Conservation (phyloP, 805 yeast species). For the Metschnikowia kofuensis region DNA sequence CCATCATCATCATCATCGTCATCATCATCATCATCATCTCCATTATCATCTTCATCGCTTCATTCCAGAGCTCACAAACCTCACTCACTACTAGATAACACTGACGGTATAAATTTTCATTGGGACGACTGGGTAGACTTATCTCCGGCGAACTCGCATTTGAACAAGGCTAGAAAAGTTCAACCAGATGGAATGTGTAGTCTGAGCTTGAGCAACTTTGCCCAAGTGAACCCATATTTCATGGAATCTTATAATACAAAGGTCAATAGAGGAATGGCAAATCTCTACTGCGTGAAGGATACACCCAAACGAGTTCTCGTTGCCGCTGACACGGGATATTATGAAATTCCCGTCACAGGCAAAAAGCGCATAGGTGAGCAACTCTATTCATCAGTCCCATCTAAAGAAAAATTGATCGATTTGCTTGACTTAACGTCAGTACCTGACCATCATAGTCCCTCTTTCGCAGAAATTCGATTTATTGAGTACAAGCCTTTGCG, state of each 20-base stretch:
- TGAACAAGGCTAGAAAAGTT: conserved; percentile 17
- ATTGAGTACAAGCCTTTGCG: conserved; percentile 8
- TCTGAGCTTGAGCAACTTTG: conserved; percentile 18
- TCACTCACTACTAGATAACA: conserved; percentile 5
- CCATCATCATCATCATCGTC: no score
- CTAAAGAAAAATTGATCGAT: conserved; percentile 7
- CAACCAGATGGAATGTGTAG: conserved; percentile 26
- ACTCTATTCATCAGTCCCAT: not conserved
- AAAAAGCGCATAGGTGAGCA: conserved; percentile 22
- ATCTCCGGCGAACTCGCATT: conserved; percentile 21
- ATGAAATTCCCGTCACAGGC: conserved; percentile 29
- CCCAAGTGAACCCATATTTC: conserved; percentile 31
- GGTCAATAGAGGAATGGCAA: conserved; percentile 32
- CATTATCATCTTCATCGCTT: not conserved
- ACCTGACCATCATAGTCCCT: not conserved
- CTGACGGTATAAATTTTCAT: conserved; percentile 31
- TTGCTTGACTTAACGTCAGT: not conserved
- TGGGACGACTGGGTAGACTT: conserved; percentile 42
- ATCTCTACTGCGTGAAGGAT: conserved; percentile 30
- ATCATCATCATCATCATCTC: no score
- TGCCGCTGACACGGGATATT: conserved; percentile 22
- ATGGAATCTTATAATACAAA: conserved; percentile 33
- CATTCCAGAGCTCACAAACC: not conserved
- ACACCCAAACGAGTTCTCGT: conserved; percentile 27
- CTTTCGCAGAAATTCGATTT: not conserved